Evolutionary conservation across 1,284 basidiomycete genomes (phyloP).

Genomic region (Macrocystidia cucumis): DNA sequence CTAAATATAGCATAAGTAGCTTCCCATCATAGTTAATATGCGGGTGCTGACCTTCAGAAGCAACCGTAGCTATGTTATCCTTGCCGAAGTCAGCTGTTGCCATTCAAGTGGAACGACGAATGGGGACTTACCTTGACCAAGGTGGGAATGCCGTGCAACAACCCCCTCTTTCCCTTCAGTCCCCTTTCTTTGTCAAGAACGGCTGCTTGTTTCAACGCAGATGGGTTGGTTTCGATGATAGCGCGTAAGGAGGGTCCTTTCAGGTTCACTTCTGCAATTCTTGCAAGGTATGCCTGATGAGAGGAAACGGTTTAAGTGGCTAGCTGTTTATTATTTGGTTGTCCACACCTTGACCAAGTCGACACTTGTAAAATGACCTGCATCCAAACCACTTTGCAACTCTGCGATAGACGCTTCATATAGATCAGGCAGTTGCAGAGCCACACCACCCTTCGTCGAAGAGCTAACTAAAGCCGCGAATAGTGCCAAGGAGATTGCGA

Average conservation of each 20-base stretch:
- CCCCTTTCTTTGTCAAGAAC: slow-evolving; percentile 47
- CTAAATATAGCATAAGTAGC: slow-evolving; percentile 19
- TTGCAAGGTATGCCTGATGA: slow-evolving; percentile 55
- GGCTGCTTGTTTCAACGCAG: slow-evolving; percentile 44
- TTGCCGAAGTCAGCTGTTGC: no score
- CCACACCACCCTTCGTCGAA: no score
- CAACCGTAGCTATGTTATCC: slow-evolving; percentile 57
- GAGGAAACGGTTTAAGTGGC: background rate
- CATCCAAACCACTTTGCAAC: slow-evolving; percentile 44
- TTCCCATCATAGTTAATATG: background rate
- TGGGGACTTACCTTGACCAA: slow-evolving; percentile 55
- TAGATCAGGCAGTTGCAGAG: no score
- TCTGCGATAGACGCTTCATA: slow-evolving; percentile 57
- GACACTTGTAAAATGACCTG: slow-evolving; percentile 50
- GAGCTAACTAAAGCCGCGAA: no score
- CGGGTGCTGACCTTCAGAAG: slow-evolving; percentile 39
- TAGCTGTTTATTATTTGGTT: background rate
- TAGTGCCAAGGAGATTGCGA: no score
- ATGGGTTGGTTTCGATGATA: slow-evolving; percentile 56
- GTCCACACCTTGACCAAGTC: slow-evolving; percentile 59
- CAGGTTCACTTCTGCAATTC: slow-evolving; percentile 68
- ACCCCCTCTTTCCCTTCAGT: slow-evolving; percentile 36
- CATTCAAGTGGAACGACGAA: no score
- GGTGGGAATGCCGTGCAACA: slow-evolving; percentile 64
- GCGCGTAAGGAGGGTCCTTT: slow-evolving; percentile 53